Base-by-base conservation (phyloP, 2,329 filamentous ascomycete species). In the Cladosporium austrohemisphaericum region DNA sequence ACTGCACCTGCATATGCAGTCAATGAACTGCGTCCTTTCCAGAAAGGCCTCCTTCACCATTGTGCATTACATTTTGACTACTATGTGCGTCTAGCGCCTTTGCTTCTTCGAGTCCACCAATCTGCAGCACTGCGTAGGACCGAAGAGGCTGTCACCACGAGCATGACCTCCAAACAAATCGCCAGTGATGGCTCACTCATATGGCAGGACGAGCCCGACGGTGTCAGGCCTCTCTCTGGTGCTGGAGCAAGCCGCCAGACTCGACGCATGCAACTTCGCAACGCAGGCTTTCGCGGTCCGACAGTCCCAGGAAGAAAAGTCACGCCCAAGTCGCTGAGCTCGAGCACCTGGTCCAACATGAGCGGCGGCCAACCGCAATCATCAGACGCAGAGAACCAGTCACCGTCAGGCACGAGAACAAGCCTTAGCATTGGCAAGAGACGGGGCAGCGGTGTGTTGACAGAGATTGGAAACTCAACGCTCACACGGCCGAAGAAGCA, bases 281-380 rank as follows among this genome's bases (percentile, higher is more conserved):
- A 65, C 56, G 62, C 62, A 23, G 63, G 64, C 35, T 68, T 68
- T 38, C 58, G 61, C n/a, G 65, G 52, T 8, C 53, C 59, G 22
- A 52, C 58, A 5, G 35, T 68, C 40, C 57, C 62, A 3, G 50
- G 57, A 16, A 55, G 64, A 31, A 64, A 63, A 23, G 60, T 66
- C 18, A 65, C 65, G 16, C 65, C 64, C n/a, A 58, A 52, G 23
- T 54, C 52, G 8, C 51, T 53, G 18, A 56, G 59, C 14, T 55
- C 56, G 46, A 53, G 49, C 44, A 58, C 56, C 45, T 57, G 52
- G 55, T 57, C 56, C 26, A 53, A 56, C 57, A 18, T 49, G 45
- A 44, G 51, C 48, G 36, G 44, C 40, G 41, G 51, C 29, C 33
- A 50, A 14, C 29, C 43, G 44, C 51, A 51, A 16, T 49, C 51